Evolutionary conservation across 2,329 filamentous ascomycete species (phyloP), one percentile per base, ranked within the genome.

Genomic region (Elsinoe perseae): DNA sequence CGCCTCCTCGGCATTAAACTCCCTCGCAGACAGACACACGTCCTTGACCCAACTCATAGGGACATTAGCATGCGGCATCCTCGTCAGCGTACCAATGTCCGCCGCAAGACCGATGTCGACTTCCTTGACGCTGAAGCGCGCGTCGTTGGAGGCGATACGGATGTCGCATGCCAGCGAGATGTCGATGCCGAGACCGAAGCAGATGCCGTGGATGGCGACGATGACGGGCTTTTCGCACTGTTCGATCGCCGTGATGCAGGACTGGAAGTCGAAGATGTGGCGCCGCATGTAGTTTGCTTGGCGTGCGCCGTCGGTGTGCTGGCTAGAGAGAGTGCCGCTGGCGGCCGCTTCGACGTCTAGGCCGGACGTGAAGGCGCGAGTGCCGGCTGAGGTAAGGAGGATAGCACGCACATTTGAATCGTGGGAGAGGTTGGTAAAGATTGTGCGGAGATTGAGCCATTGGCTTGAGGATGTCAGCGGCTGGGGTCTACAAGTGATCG

Each of bases 141-240:
- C 77, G 40, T 73, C 69, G 0, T 82, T 75, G 2, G 60, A 55
- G 63, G 78, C 81, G 61, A 91, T 73, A 50, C 87, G 81, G 56
- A 92, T 79, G 68, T 92, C 87, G 62, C 83, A 81, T 64, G 82
- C 83, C 62, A 80, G 81, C 27, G 81, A 69, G 2, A 72, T 72
- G 67, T 95, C 89, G 60, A 95, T 85, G 16, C 83, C 87, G 8
- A 95, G 77, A 14, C 90, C 89, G 63, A 88, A 83, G 2, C 84
- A 80, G 62, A 91, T 82, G 38, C 86, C 90, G 65, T 95, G 88
- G 61, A 95, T 72, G 18, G 89, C 84, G 53, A 82, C 85, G 58
- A 97, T 86, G 30, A 96, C 88, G 59, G 89, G 89, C 73, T 97
- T 97, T 73, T 93, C 87, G 72, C 92, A 97, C 63, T 80, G 83